Conservation (phyloP, 768 basidiomycete genomes). For the Suillus tomentosus region DNA sequence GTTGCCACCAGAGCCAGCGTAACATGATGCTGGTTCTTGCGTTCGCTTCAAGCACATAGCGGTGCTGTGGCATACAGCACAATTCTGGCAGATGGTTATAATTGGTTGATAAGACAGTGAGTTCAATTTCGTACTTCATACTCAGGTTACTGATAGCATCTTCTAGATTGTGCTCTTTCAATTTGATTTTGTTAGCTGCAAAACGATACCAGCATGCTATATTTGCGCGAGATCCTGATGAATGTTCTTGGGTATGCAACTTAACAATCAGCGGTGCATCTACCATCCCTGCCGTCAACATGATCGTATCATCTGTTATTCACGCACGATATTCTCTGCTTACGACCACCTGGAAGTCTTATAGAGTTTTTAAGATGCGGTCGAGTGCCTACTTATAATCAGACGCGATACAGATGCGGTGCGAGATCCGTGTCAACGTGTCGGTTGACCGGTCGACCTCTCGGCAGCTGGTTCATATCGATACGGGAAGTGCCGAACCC, state of each 20-base stretch:
- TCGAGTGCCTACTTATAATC: no score
- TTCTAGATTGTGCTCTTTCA: background rate
- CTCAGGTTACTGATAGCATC: no score
- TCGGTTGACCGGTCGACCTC: no score
- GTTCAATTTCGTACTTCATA: background rate
- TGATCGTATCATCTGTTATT: background rate
- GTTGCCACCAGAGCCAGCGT: background rate
- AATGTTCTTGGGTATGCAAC: background rate
- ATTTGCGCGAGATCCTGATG: background rate
- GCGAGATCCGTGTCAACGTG: no score
- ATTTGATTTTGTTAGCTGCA: background rate
- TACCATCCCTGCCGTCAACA: background rate
- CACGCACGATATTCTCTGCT: background rate
- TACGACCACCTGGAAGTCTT: no score
- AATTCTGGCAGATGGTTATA: background rate
- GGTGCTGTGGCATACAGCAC: background rate
- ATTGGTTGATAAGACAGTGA: background rate
- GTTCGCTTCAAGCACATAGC: background rate
- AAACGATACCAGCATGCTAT: background rate
- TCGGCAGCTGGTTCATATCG: no score
- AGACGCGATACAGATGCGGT: no score
- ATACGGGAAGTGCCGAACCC: no score
- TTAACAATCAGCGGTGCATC: background rate
- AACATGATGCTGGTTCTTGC: background rate
- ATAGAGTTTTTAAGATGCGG: no score